Base-by-base conservation (phyloP, 2,329 filamentous ascomycete genomes). In the Epichloe baconii region DNA sequence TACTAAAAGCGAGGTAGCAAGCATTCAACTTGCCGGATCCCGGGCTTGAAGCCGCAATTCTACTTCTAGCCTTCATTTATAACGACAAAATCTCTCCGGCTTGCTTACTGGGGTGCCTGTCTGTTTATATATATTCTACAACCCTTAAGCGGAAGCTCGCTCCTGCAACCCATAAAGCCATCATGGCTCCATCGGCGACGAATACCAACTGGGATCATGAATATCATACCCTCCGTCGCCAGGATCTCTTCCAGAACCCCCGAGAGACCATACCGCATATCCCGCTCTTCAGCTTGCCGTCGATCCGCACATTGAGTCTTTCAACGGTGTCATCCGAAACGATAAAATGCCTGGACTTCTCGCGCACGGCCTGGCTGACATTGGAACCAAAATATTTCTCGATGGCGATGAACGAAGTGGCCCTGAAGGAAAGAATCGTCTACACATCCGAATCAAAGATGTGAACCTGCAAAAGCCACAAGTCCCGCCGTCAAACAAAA, bases 261-360 rank as follows among this genome's bases (percentile, higher is more conserved):
- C 93, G 0, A 85, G 80, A 62, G 90, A 97, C 65, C 85, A 81
- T 59, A 86, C 86, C 10, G 88, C 91, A 53, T 97, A 95, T 64
- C 93, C 93, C 14, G 79, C 86, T 21, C 80, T 98, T 46, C 85
- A 90, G 61, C 79, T 79, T 54, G 87, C 91, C n/a, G 83, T 97
- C 53, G 78, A 86, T 57, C 93, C 93, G 47, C 93, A 98, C 68
- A 85, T 97, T 60, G 84, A 96, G 62, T 93, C 93, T 6, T 98
- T 96, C 79, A 95, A 98, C 73, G 83, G 83, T 49, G 76, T 97
- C 46, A 94, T 96, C 64, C 79, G 82, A 35, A 74, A 77, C 52
- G 77, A 84, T 67, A 88, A 86, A 47, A 69, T 67, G 56, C 66
- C 64, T 14, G 68, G 73, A 43, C 65, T 82, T 52, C 62, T 98